Base-by-base conservation (phyloP, 1,139 yeast genomes). In the Yamadazyma atmosphaerica region DNA sequence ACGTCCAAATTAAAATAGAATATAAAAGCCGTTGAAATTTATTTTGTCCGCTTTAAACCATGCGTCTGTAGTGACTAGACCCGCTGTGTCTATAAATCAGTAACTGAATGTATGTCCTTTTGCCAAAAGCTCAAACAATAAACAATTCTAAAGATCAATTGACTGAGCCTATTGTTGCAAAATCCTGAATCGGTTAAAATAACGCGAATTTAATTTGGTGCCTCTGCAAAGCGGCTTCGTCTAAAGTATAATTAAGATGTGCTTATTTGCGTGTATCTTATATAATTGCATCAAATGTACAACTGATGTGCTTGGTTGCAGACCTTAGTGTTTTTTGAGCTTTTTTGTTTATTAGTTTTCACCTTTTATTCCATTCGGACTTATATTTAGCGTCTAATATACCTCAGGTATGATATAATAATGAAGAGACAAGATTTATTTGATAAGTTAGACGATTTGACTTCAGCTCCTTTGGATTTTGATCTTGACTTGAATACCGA, bases 371-470 rank as follows among this genome's bases (percentile, higher is more conserved):
- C n/a, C n/a, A n/a, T n/a, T n/a, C n/a, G n/a, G n/a, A n/a, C n/a
- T n/a, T n/a, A n/a, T n/a, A n/a, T n/a, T n/a, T n/a, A n/a, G n/a
- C n/a, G n/a, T n/a, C n/a, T n/a, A n/a, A n/a, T n/a, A n/a, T n/a
- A n/a, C n/a, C n/a, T n/a, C n/a, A 9, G 11, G 10, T 9, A 28
- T 28, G 31, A 16, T 15, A 28, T 23, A 23, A 23, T 11, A 23
- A 34, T 29, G 37, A 34, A 28, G 9, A 28, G 29, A 14, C 22
- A 35, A 30, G 43, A 35, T 7, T 31, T 42, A 30, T 32, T 40
- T 32, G 39, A 35, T 22, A 37, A 35, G 12, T 24, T 30, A 15
- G 33, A 30, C 9, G 25, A 13, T n/a, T 19, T 30, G 13, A 6
- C 33, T 17, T 32, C 40, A 17, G 43, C 37, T 17, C 31, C 27